These are phyloP conservation scores for Exophiala lecanii-corni DNA, from an alignment of 2,329 filamentous ascomycete genomes.

Conservation along the genomic window DNA sequence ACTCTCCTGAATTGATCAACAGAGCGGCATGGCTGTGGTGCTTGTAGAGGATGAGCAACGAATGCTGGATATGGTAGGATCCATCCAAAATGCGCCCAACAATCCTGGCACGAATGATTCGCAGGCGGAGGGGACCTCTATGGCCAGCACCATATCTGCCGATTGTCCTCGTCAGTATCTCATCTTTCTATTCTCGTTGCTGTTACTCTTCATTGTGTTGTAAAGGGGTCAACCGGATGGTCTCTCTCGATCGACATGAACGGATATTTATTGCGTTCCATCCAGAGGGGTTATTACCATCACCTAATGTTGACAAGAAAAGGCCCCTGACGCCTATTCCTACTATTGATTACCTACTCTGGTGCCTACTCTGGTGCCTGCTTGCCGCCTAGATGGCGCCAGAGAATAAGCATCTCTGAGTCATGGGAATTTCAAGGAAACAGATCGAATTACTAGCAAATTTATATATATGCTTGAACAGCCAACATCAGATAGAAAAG, in stretches of 20 bases:
- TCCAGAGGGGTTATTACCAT: not conserved
- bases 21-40: slow-evolving; percentile 16
- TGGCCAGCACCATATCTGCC: slow-evolving; percentile 1
- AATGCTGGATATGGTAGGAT: slow-evolving; percentile 12
- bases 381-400: not conserved
- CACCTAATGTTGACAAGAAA: slow-evolving; percentile 1
- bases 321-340: not conserved
- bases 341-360: slow-evolving; percentile 1
- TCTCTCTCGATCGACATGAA: not conserved
- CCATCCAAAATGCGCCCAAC: slow-evolving; percentile 12
- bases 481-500: slow-evolving; percentile 1
- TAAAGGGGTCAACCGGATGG: slow-evolving; percentile 1
- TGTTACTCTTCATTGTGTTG: slow-evolving; percentile 1
- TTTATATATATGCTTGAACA: slow-evolving; percentile 1
- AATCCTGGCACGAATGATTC: slow-evolving; percentile 6
- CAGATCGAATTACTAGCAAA: slow-evolving; percentile 1
- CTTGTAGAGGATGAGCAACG: slow-evolving; percentile 13
- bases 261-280: not conserved
- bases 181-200: slow-evolving; percentile 1
- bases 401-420: slow-evolving; percentile 1
- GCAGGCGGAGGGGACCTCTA: slow-evolving; percentile 1
- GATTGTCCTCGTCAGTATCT: slow-evolving; percentile 2
- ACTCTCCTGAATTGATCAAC: slow-evolving; percentile 4
- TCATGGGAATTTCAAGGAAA: slow-evolving; percentile 1
- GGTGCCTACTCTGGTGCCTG: not conserved